phyloP scores from a whole-genome alignment of 306 rosid species.

The Sphenostylis stenocarpa region DNA sequence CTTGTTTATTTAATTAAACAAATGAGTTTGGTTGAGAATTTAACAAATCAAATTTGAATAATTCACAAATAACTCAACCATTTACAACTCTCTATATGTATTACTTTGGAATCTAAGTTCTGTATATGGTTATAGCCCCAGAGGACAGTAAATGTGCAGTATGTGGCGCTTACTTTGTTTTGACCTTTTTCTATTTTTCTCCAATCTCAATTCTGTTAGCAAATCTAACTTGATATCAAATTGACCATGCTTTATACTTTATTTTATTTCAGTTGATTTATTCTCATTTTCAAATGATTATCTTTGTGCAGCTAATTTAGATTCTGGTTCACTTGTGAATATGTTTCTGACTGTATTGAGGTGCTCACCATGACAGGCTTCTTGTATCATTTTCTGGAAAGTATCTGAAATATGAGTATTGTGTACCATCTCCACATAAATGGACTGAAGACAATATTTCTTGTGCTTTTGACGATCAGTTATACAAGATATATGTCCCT shows the following conservation, averaged over 20 bases:
- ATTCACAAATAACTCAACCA: neutral
- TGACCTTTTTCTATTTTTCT: neutral
- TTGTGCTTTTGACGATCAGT: constrained; percentile 58
- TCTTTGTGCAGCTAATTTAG: constrained; percentile 11
- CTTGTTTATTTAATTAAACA: neutral
- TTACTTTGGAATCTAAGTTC: neutral
- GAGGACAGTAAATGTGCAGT: neutral
- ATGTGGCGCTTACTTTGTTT: neutral
- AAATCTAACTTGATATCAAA: constrained; percentile 3
- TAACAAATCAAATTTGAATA: neutral
- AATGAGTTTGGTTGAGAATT: neutral
- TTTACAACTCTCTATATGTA: neutral
- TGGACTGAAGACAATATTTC: constrained; percentile 45
- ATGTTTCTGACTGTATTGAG: constrained; percentile 26
- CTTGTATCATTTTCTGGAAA: constrained; percentile 89
- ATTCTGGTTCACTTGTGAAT: constrained; percentile 23
- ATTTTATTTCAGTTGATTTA: constrained; percentile 24
- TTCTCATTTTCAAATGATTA: neutral
- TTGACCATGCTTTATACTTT: neutral
- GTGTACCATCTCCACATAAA: constrained; percentile 51
- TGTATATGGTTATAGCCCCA: neutral
- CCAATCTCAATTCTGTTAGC: neutral
- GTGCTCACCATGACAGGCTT: constrained; percentile 65
- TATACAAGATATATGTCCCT: constrained; percentile 75
- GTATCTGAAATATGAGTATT: constrained; percentile 60